Percentiles rank a stretch among this genome's conserved stretches.
These are phyloP conservation scores for Aspergillus proliferans DNA, from an alignment of 2,329 filamentous ascomycete species.

Conservation along the genomic window DNA sequence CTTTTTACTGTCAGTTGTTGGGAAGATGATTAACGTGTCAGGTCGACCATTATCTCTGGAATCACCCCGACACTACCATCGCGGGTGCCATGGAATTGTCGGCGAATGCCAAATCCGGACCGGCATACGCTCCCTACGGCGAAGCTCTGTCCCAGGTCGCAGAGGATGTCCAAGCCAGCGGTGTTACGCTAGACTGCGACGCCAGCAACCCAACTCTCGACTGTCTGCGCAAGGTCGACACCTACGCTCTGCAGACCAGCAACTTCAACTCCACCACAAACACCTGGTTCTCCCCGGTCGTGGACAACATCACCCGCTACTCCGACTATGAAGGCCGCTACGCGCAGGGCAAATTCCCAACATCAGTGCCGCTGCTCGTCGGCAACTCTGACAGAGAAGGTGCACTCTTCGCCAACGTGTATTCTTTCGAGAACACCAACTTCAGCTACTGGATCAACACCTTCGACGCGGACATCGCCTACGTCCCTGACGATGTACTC, in stretches of 20 bases:
- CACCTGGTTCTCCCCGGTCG: conserved; percentile 15
- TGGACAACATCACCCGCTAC: conserved; percentile 16
- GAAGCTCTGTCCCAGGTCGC: conserved; percentile 14
- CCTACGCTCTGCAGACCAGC: conserved; percentile 15
- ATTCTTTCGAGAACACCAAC: conserved; percentile 13
- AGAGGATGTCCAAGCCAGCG: conserved; percentile 12
- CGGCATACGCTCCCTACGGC: conserved; percentile 11
- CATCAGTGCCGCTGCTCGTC: conserved; percentile 13
- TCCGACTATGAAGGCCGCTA: conserved; percentile 16
- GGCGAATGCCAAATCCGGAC: conserved; percentile 16
- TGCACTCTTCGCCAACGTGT: conserved; percentile 13
- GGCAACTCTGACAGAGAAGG: conserved; percentile 19
- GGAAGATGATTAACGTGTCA: not conserved
- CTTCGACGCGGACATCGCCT: conserved; percentile 15
- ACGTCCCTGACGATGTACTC: conserved; percentile 10
- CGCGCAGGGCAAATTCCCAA: conserved; percentile 12
- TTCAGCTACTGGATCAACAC: conserved; percentile 15
- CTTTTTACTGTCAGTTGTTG: not conserved
- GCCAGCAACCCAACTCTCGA: conserved; percentile 12
- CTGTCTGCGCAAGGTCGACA: conserved; percentile 14
- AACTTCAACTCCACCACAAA: conserved; percentile 18
- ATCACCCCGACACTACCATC: conserved; percentile 15
- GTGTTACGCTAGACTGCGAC: conserved; percentile 11
- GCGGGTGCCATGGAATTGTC: conserved; percentile 19
- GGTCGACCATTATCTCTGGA: conserved; percentile 20